Evolutionary conservation across 129 eudicot species (phyloP).

Genomic region (Saposhnikovia divaricata): DNA sequence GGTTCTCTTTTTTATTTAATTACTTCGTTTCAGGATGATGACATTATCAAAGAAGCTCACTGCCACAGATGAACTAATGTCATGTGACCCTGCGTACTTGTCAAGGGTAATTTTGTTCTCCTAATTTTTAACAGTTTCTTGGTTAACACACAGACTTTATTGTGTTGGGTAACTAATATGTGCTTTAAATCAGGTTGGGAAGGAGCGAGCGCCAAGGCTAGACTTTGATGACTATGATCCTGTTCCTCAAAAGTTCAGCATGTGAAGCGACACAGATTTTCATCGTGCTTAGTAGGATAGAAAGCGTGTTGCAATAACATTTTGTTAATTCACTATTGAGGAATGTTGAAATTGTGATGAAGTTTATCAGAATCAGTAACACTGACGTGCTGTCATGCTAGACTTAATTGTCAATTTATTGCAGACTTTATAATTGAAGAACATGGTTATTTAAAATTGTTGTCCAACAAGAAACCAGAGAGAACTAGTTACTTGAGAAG

Average conservation of each 20-base stretch:
- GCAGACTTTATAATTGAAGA: background rate
- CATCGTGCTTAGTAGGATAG: background rate
- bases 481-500: background rate
- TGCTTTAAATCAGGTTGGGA: conserved; percentile 52
- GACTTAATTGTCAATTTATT: background rate
- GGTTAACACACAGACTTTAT: background rate
- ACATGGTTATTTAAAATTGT: background rate
- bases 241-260: conserved; percentile 11
- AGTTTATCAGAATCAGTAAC: background rate
- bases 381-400: background rate
- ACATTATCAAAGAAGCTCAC: conserved; percentile 76
- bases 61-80: conserved; percentile 61
- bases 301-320: background rate
- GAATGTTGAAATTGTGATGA: background rate
- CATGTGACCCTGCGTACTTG: conserved; percentile 73
- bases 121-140: background rate
- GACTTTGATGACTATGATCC: conserved; percentile 12
- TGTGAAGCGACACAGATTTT: background rate
- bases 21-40: conserved; percentile 54
- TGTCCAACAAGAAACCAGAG: background rate
- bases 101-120: conserved; percentile 46
- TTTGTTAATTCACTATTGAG: background rate
- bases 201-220: conserved; percentile 36
- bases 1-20: background rate
- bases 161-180: background rate